These are phyloP conservation scores for Microbotryum violaceum DNA, from an alignment of 1,284 basidiomycete genomes.

Conservation along the genomic window DNA sequence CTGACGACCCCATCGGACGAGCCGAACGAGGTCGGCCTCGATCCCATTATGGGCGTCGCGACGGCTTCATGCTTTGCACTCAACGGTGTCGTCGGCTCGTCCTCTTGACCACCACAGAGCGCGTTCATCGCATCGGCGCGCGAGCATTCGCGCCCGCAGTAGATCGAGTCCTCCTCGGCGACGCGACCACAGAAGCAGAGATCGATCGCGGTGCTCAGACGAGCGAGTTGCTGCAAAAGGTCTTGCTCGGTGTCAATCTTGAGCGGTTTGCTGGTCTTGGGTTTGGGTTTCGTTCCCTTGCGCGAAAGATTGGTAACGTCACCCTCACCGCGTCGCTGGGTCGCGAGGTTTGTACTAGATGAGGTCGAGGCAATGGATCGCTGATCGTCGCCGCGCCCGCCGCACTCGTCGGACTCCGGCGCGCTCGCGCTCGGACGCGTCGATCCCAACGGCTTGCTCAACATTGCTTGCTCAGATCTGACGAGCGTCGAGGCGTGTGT, in stretches of 20 bases:
- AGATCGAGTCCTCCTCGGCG: slow-evolving; percentile 27
- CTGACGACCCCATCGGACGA: no score
- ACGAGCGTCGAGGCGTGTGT: not conserved
- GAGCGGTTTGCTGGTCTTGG: not conserved
- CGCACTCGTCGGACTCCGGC: not conserved
- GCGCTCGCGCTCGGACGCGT: not conserved
- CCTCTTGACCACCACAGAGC: slow-evolving; percentile 13
- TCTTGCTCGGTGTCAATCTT: not conserved
- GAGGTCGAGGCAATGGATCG: slow-evolving; percentile 2
- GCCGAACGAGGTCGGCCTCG: no score
- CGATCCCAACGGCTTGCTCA: not conserved
- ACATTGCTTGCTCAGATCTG: no score
- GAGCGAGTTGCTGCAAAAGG: slow-evolving; percentile 10
- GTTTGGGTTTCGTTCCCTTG: not conserved
- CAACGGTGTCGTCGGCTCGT: slow-evolving; percentile 6
- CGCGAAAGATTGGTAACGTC: not conserved
- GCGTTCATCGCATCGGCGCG: slow-evolving; percentile 27
- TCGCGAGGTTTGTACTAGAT: not conserved
- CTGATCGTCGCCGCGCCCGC: slow-evolving; percentile 20
- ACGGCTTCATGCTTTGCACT: no score
- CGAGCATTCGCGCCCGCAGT: slow-evolving; percentile 23
- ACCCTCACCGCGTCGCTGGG: not conserved
- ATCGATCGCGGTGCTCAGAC: slow-evolving; percentile 15
- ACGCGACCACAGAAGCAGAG: slow-evolving; percentile 25
- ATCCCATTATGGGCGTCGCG: no score